Evolutionary conservation across 106 monocot species (phyloP), one percentile per base, ranked within the genome.

Genomic region (Acanthochlamys bracteata): DNA sequence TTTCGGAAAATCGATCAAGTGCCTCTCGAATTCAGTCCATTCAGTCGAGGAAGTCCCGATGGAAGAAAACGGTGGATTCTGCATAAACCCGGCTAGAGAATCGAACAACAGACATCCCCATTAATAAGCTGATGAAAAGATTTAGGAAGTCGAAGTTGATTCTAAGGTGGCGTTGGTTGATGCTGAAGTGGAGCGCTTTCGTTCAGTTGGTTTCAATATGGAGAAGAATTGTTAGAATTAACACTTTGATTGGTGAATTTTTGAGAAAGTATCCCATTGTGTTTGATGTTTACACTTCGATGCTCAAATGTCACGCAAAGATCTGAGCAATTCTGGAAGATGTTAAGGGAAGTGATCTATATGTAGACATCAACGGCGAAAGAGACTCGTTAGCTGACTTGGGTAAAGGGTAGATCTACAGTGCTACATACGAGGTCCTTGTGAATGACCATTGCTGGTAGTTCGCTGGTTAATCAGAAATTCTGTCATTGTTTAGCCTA

Each of bases 51-150:
- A 27, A 57, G 59, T 11, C 86, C 80, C 43, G 1, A 73, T 84
- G 86, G 84, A 84, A 73, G 55, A 87, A 84, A 41, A 77, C 92
- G n/a, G 63, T 79, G 21, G 75, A 87, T 64, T 84, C 86, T 12
- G 92, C 86, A 3, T 79, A 75, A 71, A 84, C 84, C 13, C 78
- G 87, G 1, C 33, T 92, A 33, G 92, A 92, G 63, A 82, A 66
- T 53, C 73, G 86, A 68, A 84, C 84, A 1, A 74, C 71, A 40
- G 92, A 92, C 63, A 79, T 73, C 22, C 68, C 53, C 41, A 82
- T 92, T 17, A 86, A 92, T 60, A 83, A 82, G 49, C 66, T 92
- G 0, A 59, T 77, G 69, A 53, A n/a, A 52, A 75, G 73, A 16
- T 55, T 72, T 21, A 84, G 71, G 73, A 92, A 82, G n/a, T 39